Percentiles rank a stretch among this genome's conserved stretches.
Evolutionary conservation across 2,329 filamentous ascomycete genomes (phyloP).

Genomic region (Paradendryphiella salina): DNA sequence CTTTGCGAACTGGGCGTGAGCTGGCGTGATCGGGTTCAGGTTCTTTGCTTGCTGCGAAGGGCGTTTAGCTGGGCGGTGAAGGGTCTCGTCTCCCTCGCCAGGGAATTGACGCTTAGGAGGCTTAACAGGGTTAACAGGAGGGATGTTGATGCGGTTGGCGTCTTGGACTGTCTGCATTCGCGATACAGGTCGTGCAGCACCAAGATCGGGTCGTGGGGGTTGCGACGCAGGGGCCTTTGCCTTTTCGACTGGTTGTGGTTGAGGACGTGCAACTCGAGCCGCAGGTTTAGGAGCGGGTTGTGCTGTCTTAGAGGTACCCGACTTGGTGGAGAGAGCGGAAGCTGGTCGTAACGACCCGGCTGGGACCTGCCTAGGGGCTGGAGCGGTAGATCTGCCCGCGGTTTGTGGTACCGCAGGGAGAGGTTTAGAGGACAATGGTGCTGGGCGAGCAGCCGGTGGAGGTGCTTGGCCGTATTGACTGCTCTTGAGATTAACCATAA

Average conservation of each 20-base stretch:
- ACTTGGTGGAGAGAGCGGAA: conserved; percentile 33
- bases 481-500: conserved; percentile 66
- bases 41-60: conserved; percentile 51
- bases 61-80: conserved; percentile 47
- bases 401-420: conserved; percentile 33
- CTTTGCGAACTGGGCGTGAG: conserved; percentile 76
- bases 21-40: conserved; percentile 50
- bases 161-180: conserved; percentile 67
- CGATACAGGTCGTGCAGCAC: conserved; percentile 58
- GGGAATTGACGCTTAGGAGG: conserved; percentile 74
- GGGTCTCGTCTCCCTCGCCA: conserved; percentile 68
- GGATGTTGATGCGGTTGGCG: conserved; percentile 53
- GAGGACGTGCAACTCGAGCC: conserved; percentile 38
- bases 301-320: conserved; percentile 26
- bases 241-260: conserved; percentile 68
- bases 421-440: conserved; percentile 32
- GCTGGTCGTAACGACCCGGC: conserved; percentile 34
- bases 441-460: conserved; percentile 61
- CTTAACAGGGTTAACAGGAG: conserved; percentile 69
- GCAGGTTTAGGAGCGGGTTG: conserved; percentile 31
- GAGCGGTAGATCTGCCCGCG: conserved; percentile 45
- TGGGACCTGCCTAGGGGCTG: conserved; percentile 59
- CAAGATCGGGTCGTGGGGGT: conserved; percentile 54
- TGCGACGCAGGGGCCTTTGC: conserved; percentile 48
- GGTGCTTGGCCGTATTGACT: conserved; percentile 43